Evolutionary conservation across 2,329 filamentous ascomycete species (phyloP), one percentile per base, ranked within the genome.

Genomic region (Colletotrichum tamarilloi): DNA sequence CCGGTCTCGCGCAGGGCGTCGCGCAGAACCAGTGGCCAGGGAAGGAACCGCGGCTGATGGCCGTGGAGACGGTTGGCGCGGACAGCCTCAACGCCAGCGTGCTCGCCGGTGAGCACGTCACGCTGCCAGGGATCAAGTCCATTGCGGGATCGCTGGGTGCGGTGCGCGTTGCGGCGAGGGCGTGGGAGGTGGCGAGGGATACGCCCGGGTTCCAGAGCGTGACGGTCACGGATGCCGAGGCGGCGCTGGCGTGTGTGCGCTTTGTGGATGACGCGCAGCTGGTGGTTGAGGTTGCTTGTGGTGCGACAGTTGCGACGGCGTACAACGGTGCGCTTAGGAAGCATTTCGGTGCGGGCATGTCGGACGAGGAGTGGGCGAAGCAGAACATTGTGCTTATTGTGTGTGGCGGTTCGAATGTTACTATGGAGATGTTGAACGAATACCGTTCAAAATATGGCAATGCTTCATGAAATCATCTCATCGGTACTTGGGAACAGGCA

Each of bases 201-300:
- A 62, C 59, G 2, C 76, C 81, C 2, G 81, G 84, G 1, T 80
- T 88, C 49, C 85, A 86, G 49, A 91, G 88, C 74, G 83, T 89
- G 3, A 92, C 95, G 0, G 85, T 97, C 9, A 87, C 87, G 2
- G 94, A 97, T 77, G 91, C 91, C 4, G 94, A 97, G 78, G 95
- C 96, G 0, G 94, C 94, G 24, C 89, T 92, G 82, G 95, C 92
- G 3, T 93, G 92, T 67, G 91, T 93, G 78, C 87, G 90, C 28
- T 92, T 98, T 74, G 92, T 94, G 11, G 93, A 98, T 76, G 95
- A 97, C 74, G 94, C 95, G 77, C 86, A 93, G 30, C 84, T 96
- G 69, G 85, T 98, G 70, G 94, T 98, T 3, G 96, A 98, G 84
- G 86, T 93, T 46, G 92, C 95, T 0, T 98, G 96, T 80, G 95